Evolutionary conservation across 441 rosid species (phyloP).

Genomic region (Euphorbia corollata): DNA sequence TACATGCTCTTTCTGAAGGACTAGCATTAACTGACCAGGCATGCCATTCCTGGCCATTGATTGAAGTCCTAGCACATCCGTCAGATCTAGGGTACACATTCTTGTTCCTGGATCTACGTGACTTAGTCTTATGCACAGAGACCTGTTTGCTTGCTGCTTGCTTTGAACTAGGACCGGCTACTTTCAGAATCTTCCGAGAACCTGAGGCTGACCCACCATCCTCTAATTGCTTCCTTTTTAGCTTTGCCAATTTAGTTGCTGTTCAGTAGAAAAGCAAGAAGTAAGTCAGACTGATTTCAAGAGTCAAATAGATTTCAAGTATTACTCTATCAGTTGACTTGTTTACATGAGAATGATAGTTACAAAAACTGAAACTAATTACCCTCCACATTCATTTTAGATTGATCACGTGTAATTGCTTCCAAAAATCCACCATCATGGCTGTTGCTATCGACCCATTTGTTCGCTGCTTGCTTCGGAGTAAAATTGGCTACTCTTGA

Average conservation of each 20-base stretch:
- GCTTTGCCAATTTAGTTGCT: conserved; percentile 42
- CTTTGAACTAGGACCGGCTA: conserved; percentile 29
- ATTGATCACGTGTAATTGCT: conserved; percentile 28
- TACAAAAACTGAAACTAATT: conserved; percentile 12
- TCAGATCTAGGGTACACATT: conserved; percentile 55
- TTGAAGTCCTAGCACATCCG: conserved; percentile 91
- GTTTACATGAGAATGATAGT: neutral
- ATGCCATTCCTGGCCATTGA: conserved; percentile 94
- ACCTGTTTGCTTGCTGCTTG: conserved; percentile 31
- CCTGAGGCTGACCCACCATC: conserved; percentile 27
- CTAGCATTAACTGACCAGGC: conserved; percentile 81
- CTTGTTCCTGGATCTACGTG: conserved; percentile 33
- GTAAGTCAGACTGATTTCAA: conserved; percentile 11
- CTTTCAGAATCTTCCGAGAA: conserved; percentile 37
- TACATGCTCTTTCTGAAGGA: conserved; percentile 67
- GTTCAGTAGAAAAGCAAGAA: conserved; percentile 21
- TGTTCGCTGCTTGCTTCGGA: too few species aligned
- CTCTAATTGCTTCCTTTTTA: conserved; percentile 42
- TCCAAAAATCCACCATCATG: conserved; percentile 35
- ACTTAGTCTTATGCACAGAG: conserved; percentile 27
- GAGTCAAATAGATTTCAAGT: neutral
- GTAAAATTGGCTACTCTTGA: too few species aligned
- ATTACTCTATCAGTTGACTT: neutral
- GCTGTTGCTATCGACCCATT: conserved; percentile 19
- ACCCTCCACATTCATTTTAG: conserved; percentile 39